phyloP scores from a whole-genome alignment of 371 early-diverging fungal genomes.

The Apophysomyces ossiformis region DNA sequence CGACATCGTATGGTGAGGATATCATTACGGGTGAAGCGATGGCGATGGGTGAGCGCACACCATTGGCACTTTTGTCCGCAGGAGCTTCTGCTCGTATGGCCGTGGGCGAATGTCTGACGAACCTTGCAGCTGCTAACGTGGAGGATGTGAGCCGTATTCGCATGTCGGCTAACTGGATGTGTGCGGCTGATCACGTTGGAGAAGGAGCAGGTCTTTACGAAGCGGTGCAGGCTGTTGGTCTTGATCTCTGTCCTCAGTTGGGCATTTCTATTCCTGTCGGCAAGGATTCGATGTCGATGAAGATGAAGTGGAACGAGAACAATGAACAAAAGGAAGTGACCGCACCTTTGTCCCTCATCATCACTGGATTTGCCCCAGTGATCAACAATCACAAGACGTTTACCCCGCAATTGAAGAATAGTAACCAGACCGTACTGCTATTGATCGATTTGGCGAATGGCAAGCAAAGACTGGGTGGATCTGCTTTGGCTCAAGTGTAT shows the following conservation, averaged over 20 bases:
- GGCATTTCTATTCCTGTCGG: constrained; percentile 97
- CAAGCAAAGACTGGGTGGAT: constrained; percentile 89
- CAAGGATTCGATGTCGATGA: constrained; percentile 99
- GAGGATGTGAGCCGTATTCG: constrained; percentile 72
- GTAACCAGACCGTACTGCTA: constrained; percentile 64
- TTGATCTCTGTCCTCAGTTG: constrained; percentile 90
- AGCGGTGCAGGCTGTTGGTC: constrained; percentile 92
- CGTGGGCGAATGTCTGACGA: constrained; percentile 89
- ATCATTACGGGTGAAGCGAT: constrained; percentile 89
- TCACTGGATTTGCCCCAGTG: constrained; percentile 93
- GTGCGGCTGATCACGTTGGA: constrained; percentile 86
- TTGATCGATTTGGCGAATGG: constrained; percentile 87
- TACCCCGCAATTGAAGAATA: constrained; percentile 83
- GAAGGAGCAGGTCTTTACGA: constrained; percentile 93
- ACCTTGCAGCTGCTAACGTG: constrained; percentile 89
- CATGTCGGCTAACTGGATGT: constrained; percentile 98
- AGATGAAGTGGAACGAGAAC: constrained; percentile 81
- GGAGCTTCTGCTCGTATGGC: constrained; percentile 97
- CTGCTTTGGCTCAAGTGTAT: constrained; percentile 92
- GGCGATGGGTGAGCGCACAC: constrained; percentile 97
- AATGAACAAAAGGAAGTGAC: constrained; percentile 70
- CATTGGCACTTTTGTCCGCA: constrained; percentile 81
- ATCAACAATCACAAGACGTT: constrained; percentile 81
- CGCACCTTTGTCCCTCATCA: constrained; percentile 87
- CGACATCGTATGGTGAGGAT: constrained; percentile 73